These are phyloP conservation scores for Erysimum cheiri DNA, from an alignment of 441 rosid genomes.

Conservation along the genomic window DNA sequence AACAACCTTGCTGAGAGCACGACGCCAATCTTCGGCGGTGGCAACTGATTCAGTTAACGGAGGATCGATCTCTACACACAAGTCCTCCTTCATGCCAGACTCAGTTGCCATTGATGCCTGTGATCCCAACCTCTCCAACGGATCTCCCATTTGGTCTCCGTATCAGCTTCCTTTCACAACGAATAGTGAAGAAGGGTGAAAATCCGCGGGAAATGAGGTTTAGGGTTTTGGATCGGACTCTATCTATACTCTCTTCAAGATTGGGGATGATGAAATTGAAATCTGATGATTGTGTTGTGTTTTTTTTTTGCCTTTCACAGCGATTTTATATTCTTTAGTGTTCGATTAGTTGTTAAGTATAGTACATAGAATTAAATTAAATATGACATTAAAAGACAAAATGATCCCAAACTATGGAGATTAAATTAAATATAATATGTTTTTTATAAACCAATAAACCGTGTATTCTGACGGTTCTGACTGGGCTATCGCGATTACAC, in stretches of 20 bases:
- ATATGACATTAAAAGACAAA: neutral
- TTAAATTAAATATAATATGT: neutral
- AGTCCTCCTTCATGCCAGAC: constrained; percentile 58
- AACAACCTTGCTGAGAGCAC: constrained; percentile 68
- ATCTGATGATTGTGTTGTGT: constrained; percentile 15
- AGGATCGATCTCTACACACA: constrained; percentile 80
- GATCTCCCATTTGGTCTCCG: constrained; percentile 57
- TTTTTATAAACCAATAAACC: neutral
- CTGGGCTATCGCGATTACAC: neutral
- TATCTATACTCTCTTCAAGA: neutral
- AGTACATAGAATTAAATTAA: neutral
- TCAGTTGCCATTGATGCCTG: constrained; percentile 59
- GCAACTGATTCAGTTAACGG: constrained; percentile 56
- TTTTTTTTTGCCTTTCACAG: neutral
- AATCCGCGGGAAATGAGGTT: constrained; percentile 38
- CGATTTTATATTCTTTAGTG: constrained; percentile 22
- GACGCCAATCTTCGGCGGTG: constrained; percentile 90
- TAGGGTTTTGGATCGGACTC: constrained; percentile 47
- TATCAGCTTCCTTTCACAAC: constrained; percentile 24
- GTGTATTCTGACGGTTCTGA: constrained; percentile 5
- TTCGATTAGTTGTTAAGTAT: constrained; percentile 19
- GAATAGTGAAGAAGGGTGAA: constrained; percentile 16
- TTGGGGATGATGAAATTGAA: constrained; percentile 20
- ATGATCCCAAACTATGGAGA: neutral
- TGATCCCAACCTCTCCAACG: constrained; percentile 59